A percentile compares a stretch with the other conserved stretches of the same genome.
Evolutionary conservation across 1,284 basidiomycete species (phyloP).

Genomic region (Salmacisia buchloeana): DNA sequence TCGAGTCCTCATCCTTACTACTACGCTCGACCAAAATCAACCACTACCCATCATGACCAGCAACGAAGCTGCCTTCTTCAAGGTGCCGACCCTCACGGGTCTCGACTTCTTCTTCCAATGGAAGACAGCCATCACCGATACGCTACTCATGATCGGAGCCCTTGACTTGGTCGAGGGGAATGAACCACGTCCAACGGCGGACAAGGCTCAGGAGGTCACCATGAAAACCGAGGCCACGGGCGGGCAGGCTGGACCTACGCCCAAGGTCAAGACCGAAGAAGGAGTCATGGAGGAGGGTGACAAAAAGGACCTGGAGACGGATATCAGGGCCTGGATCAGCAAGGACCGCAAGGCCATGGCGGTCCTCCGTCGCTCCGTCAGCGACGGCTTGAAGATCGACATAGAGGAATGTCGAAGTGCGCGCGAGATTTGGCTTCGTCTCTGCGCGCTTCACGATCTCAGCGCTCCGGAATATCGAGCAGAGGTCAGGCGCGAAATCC

Average conservation of each 20-base stretch:
- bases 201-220: too few relatives aligned
- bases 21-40: too few relatives aligned
- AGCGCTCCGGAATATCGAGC: background rate
- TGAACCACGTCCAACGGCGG: background rate
- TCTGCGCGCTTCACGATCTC: background rate
- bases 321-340: too few relatives aligned
- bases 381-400: background rate
- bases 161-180: background rate
- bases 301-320: background rate
- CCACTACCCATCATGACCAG: background rate
- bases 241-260: too few relatives aligned
- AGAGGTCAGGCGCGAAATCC: background rate
- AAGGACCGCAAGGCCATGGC: background rate
- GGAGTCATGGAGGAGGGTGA: background rate
- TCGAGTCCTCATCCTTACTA: too few relatives aligned
- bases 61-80: background rate
- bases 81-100: background rate
- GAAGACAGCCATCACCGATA: background rate
- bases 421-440: background rate
- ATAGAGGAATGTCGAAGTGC: too few relatives aligned
- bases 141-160: background rate
- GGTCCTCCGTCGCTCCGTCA: background rate
- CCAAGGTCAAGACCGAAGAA: background rate
- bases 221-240: too few relatives aligned
- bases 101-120: constrained; percentile 3